Conservation (phyloP, 805 yeast genomes). For the Saccharomycopsis javanensis region DNA sequence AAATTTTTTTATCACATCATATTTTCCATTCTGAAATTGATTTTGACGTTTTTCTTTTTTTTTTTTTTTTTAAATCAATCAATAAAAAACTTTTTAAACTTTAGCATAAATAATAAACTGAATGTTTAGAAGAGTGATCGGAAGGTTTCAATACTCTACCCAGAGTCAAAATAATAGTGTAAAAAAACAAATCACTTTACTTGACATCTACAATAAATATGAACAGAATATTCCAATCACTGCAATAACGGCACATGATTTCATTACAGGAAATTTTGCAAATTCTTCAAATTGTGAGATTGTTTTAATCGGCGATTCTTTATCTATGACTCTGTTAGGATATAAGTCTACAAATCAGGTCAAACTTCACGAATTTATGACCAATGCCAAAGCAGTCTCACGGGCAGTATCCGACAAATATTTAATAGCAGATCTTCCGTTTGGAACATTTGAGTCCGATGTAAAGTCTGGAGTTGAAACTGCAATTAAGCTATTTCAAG, state of each 20-base stretch:
- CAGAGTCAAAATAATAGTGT: not conserved
- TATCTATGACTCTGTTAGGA: slow-evolving; percentile 88
- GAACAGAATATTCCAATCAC: slow-evolving; percentile 32
- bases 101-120: not conserved
- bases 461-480: slow-evolving; percentile 52
- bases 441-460: slow-evolving; percentile 71
- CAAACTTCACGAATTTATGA: slow-evolving; percentile 68
- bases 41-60: not conserved
- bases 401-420: slow-evolving; percentile 61
- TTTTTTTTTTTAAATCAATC: too few species aligned
- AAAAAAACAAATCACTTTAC: slow-evolving; percentile 26
- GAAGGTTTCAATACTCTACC: not conserved
- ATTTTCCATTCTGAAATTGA: not conserved
- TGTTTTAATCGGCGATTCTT: slow-evolving; percentile 79
- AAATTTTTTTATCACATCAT: not conserved
- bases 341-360: slow-evolving; percentile 66
- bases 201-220: slow-evolving; percentile 31
- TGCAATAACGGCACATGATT: slow-evolving; percentile 82
- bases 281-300: slow-evolving; percentile 58
- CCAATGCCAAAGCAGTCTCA: slow-evolving; percentile 64
- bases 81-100: too few species aligned
- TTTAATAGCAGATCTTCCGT: slow-evolving; percentile 79
- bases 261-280: slow-evolving; percentile 63
- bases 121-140: not conserved
- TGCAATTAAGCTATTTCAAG: slow-evolving; percentile 44